Conservation (phyloP, 495 filamentous ascomycete genomes). For the Aspergillus sclerotiicarbonarius region DNA sequence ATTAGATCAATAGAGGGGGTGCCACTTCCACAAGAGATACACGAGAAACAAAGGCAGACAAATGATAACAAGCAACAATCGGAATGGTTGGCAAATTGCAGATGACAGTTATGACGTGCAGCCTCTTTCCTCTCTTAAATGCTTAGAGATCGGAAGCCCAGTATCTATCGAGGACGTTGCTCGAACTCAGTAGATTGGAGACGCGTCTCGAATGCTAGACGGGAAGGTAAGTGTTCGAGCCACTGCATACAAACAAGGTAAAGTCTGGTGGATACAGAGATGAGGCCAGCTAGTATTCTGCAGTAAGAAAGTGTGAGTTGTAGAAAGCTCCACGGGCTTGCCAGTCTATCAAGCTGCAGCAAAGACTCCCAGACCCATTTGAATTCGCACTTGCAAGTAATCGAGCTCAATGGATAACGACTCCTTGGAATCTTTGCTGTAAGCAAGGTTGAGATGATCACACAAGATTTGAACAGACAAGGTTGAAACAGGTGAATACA, state of each 20-base stretch:
- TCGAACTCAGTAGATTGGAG: constrained; percentile 29
- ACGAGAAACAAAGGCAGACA: constrained; percentile 24
- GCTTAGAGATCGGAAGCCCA: constrained; percentile 25
- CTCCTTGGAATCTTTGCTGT: neutral
- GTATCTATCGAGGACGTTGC: constrained; percentile 30
- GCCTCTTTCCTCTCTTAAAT: constrained; percentile 14
- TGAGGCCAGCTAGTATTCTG: constrained; percentile 15
- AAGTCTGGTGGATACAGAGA: constrained; percentile 34
- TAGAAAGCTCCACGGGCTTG: constrained; percentile 15
- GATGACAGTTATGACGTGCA: constrained; percentile 18
- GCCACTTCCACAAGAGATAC: constrained; percentile 32
- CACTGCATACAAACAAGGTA: constrained; percentile 42
- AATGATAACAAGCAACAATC: constrained; percentile 17
- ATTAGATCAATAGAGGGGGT: constrained; percentile 35
- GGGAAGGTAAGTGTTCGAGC: constrained; percentile 22
- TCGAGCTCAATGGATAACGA: neutral
- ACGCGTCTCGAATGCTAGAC: constrained; percentile 31
- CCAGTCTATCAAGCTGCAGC: constrained; percentile 23
- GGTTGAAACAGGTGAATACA: neutral
- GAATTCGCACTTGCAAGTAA: constrained; percentile 9
- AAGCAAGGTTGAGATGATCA: neutral
- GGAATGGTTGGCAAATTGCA: constrained; percentile 17
- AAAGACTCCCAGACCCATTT: constrained; percentile 6
- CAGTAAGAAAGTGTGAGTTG: constrained; percentile 13
- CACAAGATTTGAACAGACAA: neutral